A percentile compares a stretch with the other conserved stretches of the same genome.
Conservation (phyloP, 805 yeast species). For the Hanseniaspora singularis region DNA sequence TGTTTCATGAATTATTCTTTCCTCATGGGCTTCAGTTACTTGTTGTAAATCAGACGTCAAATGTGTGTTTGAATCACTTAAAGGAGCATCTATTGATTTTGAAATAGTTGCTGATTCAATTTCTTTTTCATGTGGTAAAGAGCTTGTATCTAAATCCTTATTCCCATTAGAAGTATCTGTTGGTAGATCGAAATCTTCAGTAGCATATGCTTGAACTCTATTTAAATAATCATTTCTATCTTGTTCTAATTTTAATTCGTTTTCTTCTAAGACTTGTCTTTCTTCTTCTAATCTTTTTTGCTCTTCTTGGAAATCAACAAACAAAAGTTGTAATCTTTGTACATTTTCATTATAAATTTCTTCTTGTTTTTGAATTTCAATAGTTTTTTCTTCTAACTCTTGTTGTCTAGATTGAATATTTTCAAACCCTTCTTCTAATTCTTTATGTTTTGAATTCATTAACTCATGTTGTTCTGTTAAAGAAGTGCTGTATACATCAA, state of each 20-base stretch:
- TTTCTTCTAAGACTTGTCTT: conserved; percentile 32
- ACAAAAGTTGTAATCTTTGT: conserved; percentile 28
- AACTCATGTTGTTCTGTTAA: conserved; percentile 30
- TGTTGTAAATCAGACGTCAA: conserved; percentile 32
- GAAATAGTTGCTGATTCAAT: conserved; percentile 22
- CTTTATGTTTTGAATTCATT: conserved; percentile 23
- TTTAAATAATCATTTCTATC: conserved; percentile 28
- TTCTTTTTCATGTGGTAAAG: conserved; percentile 6
- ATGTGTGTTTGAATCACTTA: conserved; percentile 21
- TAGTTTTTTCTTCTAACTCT: conserved; percentile 28
- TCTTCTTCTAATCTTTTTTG: conserved; percentile 31
- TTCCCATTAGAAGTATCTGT: not conserved
- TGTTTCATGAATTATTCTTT: not conserved
- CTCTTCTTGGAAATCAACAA: conserved; percentile 29
- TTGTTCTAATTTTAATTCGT: conserved; percentile 20
- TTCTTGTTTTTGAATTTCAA: conserved; percentile 31
- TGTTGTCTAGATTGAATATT: conserved; percentile 27
- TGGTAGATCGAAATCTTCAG: conserved; percentile 6
- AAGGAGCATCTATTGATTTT: conserved; percentile 20
- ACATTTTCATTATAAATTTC: conserved; percentile 30
- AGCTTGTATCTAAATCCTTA: not conserved
- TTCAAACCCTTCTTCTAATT: conserved; percentile 31
- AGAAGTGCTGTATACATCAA: conserved; percentile 32
- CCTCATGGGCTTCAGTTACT: not conserved
- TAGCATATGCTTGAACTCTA: conserved; percentile 31